Percentiles rank a stretch among this genome's conserved stretches.
phyloP scores from a whole-genome alignment of 495 filamentous ascomycete species.

The Immersiella caudata region DNA sequence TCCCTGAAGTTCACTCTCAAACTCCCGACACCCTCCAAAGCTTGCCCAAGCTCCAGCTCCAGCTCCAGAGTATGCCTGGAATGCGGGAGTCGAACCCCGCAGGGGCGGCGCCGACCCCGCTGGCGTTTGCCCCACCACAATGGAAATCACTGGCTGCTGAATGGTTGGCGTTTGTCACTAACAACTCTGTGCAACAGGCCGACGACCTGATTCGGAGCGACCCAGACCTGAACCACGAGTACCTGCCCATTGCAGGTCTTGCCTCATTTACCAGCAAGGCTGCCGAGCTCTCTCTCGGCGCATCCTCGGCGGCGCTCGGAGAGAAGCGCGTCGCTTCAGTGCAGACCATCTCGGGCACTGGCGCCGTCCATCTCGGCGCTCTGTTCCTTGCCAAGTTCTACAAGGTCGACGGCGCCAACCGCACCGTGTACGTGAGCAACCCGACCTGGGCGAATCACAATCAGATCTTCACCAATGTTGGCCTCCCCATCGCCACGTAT shows the following conservation, averaged over 20 bases:
- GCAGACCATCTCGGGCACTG: slow-evolving; percentile 90
- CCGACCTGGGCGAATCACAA: slow-evolving; percentile 99
- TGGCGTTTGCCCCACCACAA: slow-evolving; percentile 7
- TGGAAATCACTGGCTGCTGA: slow-evolving; percentile 6
- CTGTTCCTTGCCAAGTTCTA: slow-evolving; percentile 84
- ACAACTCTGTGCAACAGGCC: slow-evolving; percentile 59
- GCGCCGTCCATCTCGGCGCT: slow-evolving; percentile 84
- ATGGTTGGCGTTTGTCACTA: slow-evolving; percentile 19
- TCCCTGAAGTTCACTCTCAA: neutral
- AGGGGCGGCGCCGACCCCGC: neutral
- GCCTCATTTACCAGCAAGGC: slow-evolving; percentile 82
- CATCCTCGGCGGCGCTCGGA: slow-evolving; percentile 74
- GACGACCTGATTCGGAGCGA: slow-evolving; percentile 85
- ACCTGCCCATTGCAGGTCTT: slow-evolving; percentile 93
- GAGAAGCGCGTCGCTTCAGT: slow-evolving; percentile 78
- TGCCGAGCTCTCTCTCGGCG: slow-evolving; percentile 84
- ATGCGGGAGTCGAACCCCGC: neutral
- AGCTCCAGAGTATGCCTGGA: neutral
- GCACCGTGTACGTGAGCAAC: slow-evolving; percentile 82
- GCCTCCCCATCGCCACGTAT: slow-evolving; percentile 75
- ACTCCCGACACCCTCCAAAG: slow-evolving; percentile 5
- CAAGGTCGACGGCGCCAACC: slow-evolving; percentile 64
- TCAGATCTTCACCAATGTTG: slow-evolving; percentile 96
- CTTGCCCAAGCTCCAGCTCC: slow-evolving; percentile 11
- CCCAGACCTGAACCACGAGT: slow-evolving; percentile 94